Evolutionary conservation across 495 filamentous ascomycete species (phyloP), one percentile per base, ranked within the genome.

Genomic region (Aspergillus saccharolyticus): DNA sequence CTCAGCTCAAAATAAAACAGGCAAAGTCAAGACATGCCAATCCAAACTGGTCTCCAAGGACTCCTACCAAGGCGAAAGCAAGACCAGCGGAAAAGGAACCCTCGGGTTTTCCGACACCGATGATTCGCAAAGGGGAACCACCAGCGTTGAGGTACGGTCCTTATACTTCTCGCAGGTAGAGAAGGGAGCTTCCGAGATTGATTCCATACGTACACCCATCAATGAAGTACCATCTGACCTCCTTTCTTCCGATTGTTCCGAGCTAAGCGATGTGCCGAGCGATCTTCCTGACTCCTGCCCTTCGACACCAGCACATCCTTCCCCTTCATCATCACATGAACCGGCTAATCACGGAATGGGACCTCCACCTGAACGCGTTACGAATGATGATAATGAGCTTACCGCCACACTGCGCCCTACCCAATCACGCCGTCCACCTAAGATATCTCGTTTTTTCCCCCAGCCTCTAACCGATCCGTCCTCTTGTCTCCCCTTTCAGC

Each of bases 401-500:
- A 33, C 10, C 21, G 44, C 54, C 17, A 49, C 60, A 39, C 42
- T 50, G 9, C 67, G 64, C 58, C 33, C 48, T 1, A 65, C 7
- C 7, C 7, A 12, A 39, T 44, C 66, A 60, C 18, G 39, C 54
- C 18, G 74, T 64, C 54, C 51, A 54, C 16, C 61, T n/a, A 73
- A 71, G 44, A 71, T 69, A 50, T 82, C 80, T 0, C 78, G 70
- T 18, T 82, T 78, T 60, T 82, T 82, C 56, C 68, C 72, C 10
- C 63, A 54, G 17, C 30, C 62, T 6, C 69, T 75, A 9, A 71
- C 68, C 6, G 79, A 80, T 17, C 78, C 76, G 19, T 66, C 85
- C 43, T 86, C 88, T 0, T 83, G 80, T 62, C 81, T 88, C 12
- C 86, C 86, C 7, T 88, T 92, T 56, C 89, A 90, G 8, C 79